These are phyloP conservation scores for Hanseniaspora thailandica DNA, from an alignment of 805 yeast species.

Conservation along the genomic window DNA sequence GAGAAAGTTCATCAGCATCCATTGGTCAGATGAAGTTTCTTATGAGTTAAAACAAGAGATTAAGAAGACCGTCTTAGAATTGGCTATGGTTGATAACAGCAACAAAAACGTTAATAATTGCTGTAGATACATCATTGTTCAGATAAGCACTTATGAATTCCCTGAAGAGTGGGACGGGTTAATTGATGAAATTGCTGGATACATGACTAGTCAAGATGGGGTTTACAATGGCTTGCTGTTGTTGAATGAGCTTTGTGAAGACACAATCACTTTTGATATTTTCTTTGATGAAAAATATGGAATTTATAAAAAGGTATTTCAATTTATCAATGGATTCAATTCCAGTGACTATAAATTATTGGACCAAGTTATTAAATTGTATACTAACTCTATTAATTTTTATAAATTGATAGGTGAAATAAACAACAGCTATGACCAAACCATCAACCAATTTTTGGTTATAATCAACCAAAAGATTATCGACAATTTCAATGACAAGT, in stretches of 20 bases:
- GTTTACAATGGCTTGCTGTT: conserved; percentile 41
- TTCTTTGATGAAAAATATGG: conserved; percentile 56
- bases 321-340: conserved; percentile 37
- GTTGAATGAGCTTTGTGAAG: conserved; percentile 70
- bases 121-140: conserved; percentile 65
- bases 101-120: conserved; percentile 51
- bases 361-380: neutral
- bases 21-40: conserved; percentile 48
- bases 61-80: conserved; percentile 39
- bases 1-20: conserved; percentile 54
- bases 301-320: conserved; percentile 44
- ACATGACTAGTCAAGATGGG: neutral
- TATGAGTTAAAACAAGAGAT: conserved; percentile 34
- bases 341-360: conserved; percentile 20
- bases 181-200: conserved; percentile 31
- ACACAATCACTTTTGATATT: conserved; percentile 72
- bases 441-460: neutral
- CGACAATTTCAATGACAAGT: neutral
- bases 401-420: neutral
- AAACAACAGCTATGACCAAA: neutral
- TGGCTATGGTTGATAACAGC: conserved; percentile 33
- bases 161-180: conserved; percentile 94
- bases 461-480: neutral
- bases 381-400: conserved; percentile 1
- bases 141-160: conserved; percentile 76